Conservation (phyloP, 495 filamentous ascomycete species). For the Tuber magnatum region DNA sequence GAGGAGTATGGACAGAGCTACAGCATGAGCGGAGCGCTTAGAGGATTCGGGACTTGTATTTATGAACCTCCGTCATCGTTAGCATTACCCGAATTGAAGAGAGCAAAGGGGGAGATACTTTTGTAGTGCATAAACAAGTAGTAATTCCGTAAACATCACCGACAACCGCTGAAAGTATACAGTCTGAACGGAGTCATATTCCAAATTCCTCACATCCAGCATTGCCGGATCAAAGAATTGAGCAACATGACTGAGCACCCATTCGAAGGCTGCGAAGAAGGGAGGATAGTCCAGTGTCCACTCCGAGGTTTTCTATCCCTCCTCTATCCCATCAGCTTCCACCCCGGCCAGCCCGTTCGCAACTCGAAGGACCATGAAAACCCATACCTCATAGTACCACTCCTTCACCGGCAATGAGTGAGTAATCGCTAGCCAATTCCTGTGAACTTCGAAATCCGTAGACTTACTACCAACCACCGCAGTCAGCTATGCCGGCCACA, state of each 20-base stretch:
- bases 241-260: slow-evolving; percentile 76
- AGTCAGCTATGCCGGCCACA: slow-evolving; percentile 8
- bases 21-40: slow-evolving; percentile 75
- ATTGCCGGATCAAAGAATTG: slow-evolving; percentile 69
- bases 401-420: slow-evolving; percentile 76
- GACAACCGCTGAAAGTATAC: slow-evolving; percentile 85
- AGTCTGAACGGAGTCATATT: slow-evolving; percentile 83
- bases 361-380: neutral
- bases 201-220: slow-evolving; percentile 71
- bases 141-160: slow-evolving; percentile 78
- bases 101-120: slow-evolving; percentile 47
- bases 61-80: slow-evolving; percentile 52
- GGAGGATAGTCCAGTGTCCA: slow-evolving; percentile 99
- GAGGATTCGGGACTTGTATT: slow-evolving; percentile 55
- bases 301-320: slow-evolving; percentile 72
- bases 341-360: slow-evolving; percentile 7
- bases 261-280: slow-evolving; percentile 96
- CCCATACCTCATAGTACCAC: slow-evolving; percentile 82
- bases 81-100: slow-evolving; percentile 1
- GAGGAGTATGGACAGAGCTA: slow-evolving; percentile 80
- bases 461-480: slow-evolving; percentile 62
- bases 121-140: slow-evolving; percentile 76
- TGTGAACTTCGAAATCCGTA: slow-evolving; percentile 97
- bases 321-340: neutral
- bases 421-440: slow-evolving; percentile 95